Base-by-base conservation (phyloP, 208 protist species). In the Trypanosoma vivax region DNA sequence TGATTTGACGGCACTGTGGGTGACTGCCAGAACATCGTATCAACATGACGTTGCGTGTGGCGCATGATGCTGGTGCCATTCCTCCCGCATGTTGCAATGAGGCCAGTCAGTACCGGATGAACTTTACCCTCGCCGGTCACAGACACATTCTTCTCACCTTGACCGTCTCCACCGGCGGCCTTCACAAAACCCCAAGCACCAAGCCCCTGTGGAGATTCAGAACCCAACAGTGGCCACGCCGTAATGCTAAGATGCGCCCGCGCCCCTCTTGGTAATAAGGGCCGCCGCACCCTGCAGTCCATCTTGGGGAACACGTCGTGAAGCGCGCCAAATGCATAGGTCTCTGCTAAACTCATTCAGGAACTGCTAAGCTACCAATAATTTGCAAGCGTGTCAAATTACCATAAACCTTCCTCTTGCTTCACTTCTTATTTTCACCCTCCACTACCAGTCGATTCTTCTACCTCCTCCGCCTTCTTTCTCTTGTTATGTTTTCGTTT, bases 221-320 rank as follows among this genome's bases (percentile, higher is more conserved):
- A 21, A 14, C 49, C 33, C 19, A 27, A 46, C 23, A 39, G 3
- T 23, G 35, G 18, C 10, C 40, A 18, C 3, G 60, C 23, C 3
- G 55, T 63, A 49, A 78, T 73, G 24, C 53, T 66, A 13, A 87
- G 37, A 48, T 87, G 83, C 16, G 70, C 69, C 13, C 65, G 63
- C 41, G 69, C 51, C 5, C 70, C 72, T 13, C 67, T 57, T 2
- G 76, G 71, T 35, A 85, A 38, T 49, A 77, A 76, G 37, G 58
- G 58, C 4, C 76, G 68, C 50, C 56, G 60, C 19, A 18, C 34
- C 18, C 2, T 40, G 16, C 23, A 19, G 5, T 21, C 31, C 19
- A 16, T 23, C 29, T 13, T 52, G 16, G 1, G 4, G 7, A 62
- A 28, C 3, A 53, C 56, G 27, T 30, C 37, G 18, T 27, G 56